Base-by-base conservation (phyloP, 2,329 filamentous ascomycete species). In the Paecilomyces formosus region DNA sequence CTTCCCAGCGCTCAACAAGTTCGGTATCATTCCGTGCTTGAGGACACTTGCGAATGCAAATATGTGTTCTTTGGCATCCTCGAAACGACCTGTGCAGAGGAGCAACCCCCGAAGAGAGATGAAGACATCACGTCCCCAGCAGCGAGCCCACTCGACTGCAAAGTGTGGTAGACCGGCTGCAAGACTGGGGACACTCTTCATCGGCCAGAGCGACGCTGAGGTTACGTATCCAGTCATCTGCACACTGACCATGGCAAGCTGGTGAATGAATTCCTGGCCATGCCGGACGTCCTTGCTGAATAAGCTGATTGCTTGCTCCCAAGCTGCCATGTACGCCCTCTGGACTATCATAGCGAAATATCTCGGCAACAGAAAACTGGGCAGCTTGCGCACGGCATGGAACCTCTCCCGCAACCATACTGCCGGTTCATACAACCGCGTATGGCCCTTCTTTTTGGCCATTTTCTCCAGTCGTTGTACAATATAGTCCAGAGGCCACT, bases 1-100 rank as follows among this genome's bases (percentile, higher is more conserved):
- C 60, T 88, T 90, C 6, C 94, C 92, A 60, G 89, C 90, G 63
- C 91, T 88, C 13, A 99, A 81, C 21, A 99, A 81, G 68, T 99
- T 99, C 13, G 94, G 94, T 58, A 99, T 92, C 92, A 97, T 96
- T 55, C 94, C 94, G 67, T 99, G 94, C 79, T 99, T 99, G 65
- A 99, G 78, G 11, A 99, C 92, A 71, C 92, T 96, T 2, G 90
- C 92, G 76, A 99, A 99, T 8, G 92, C 93, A 60, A 91, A 79
- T 59, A 99, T 96, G 69, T 99, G 95, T 72, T 97, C 92, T 69
- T 86, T 92, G 7, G 94, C 94, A 71, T 97, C 92, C 2, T 83
- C 85, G 66, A 89, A 96, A 8, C 94, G 87, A 1, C 92, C 91
- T 11, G 93, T 97, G 49, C 90, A 92, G 35, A 99, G 84, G 65